phyloP scores from a whole-genome alignment of 768 basidiomycete genomes.

The Mycena olivaceomarginata region DNA sequence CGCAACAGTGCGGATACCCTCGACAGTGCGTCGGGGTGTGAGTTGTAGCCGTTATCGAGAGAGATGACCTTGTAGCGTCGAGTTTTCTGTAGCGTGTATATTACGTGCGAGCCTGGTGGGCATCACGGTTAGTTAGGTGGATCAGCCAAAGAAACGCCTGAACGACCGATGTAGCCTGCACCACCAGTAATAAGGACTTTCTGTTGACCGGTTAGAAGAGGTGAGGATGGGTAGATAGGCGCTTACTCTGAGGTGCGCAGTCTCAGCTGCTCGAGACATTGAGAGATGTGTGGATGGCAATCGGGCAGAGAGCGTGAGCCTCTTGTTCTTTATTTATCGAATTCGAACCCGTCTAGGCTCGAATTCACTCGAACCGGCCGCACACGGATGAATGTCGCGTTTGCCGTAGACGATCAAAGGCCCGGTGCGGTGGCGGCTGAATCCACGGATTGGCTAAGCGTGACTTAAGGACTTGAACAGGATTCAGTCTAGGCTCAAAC shows the following conservation, averaged over 20 bases:
- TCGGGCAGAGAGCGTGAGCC: constrained; percentile 1
- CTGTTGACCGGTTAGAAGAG: constrained; percentile 30
- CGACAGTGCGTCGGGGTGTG: constrained; percentile 82
- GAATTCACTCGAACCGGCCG: constrained; percentile 2
- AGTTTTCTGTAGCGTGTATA: constrained; percentile 90
- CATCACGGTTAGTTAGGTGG: not conserved
- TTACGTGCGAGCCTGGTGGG: constrained; percentile 91
- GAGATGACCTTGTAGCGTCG: constrained; percentile 94
- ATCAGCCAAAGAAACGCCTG: constrained; percentile 38
- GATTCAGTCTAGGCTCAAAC: not conserved
- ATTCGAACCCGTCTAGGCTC: constrained; percentile 2
- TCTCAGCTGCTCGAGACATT: constrained; percentile 5
- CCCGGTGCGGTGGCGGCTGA: constrained; percentile 3
- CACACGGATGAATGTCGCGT: not conserved
- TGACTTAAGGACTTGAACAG: not conserved
- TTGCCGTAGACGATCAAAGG: not conserved
- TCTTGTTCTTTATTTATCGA: not conserved
- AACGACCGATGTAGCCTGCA: constrained; percentile 42
- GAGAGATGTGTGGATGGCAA: not conserved
- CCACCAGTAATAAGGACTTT: constrained; percentile 40
- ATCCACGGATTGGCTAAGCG: not conserved
- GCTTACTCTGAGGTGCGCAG: not conserved
- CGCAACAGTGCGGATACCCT: constrained; percentile 89
- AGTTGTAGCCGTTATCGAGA: constrained; percentile 97
- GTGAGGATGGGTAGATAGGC: not conserved